These are phyloP conservation scores for Zygotorulaspora sp. DNA, from an alignment of 805 yeast genomes.

Conservation along the genomic window DNA sequence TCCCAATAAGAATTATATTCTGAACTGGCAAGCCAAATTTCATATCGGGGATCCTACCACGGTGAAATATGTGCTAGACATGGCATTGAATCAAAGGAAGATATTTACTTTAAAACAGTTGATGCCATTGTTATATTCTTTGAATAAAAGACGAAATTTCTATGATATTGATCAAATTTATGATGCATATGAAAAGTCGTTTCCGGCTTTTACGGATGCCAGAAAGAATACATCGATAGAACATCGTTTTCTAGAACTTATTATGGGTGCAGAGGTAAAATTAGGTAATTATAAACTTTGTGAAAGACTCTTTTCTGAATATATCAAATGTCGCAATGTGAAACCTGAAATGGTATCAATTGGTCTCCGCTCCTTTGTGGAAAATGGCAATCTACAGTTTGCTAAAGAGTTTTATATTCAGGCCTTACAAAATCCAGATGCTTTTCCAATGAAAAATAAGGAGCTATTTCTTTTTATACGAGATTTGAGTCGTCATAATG, in stretches of 20 bases:
- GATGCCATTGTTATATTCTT: constrained; percentile 12
- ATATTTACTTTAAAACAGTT: constrained; percentile 22
- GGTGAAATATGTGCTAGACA: constrained; percentile 10
- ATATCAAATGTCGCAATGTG: constrained; percentile 23
- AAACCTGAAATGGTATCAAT: constrained; percentile 20
- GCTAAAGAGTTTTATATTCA: constrained; percentile 33
- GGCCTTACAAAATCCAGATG: constrained; percentile 28
- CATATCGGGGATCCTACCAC: constrained; percentile 12
- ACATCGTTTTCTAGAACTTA: constrained; percentile 15
- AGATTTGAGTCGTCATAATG: constrained; percentile 17
- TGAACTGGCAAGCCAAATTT: constrained; percentile 21
- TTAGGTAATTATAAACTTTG: constrained; percentile 22
- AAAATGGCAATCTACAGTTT: constrained; percentile 26
- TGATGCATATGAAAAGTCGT: constrained; percentile 10
- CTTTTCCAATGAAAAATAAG: constrained; percentile 22
- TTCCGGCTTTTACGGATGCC: constrained; percentile 7
- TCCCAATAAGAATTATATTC: constrained; percentile 7
- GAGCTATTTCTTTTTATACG: constrained; percentile 21
- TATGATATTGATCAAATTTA: constrained; percentile 26
- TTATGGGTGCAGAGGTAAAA: constrained; percentile 19
- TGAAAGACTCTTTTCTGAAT: constrained; percentile 29
- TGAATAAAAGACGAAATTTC: constrained; percentile 10
- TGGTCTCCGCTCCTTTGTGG: constrained; percentile 29
- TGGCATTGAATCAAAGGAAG: constrained; percentile 8
- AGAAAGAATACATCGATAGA: constrained; percentile 2